phyloP scores from a whole-genome alignment of 768 basidiomycete species.

The Tylopilus sp. region DNA sequence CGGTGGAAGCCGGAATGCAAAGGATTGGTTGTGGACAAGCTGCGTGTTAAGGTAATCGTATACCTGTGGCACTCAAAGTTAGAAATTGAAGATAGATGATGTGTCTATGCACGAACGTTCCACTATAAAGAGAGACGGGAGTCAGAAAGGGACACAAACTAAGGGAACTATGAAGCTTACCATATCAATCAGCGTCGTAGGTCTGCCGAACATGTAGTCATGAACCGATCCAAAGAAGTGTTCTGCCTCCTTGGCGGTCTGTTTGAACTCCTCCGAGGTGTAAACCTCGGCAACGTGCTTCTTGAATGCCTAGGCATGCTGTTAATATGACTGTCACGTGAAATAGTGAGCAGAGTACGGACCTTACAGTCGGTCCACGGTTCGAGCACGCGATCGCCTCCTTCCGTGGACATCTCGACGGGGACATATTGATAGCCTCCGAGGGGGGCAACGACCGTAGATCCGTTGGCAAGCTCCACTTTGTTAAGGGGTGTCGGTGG shows the following conservation, averaged over 20 bases:
- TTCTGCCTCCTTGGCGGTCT: constrained; percentile 49
- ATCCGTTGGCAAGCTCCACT: constrained; percentile 75
- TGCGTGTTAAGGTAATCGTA: constrained; percentile 79
- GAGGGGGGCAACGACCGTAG: constrained; percentile 67
- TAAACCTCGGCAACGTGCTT: constrained; percentile 64
- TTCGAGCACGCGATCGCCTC: constrained; percentile 74
- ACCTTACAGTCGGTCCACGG: constrained; percentile 69
- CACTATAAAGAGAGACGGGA: constrained; percentile 44
- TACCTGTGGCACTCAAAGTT: constrained; percentile 40
- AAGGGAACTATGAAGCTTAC: constrained; percentile 38
- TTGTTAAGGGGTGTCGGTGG: constrained; percentile 69
- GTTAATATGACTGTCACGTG: constrained; percentile 34
- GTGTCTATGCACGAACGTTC: constrained; percentile 52
- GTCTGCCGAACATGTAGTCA: constrained; percentile 69
- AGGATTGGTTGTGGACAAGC: constrained; percentile 78
- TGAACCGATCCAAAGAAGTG: constrained; percentile 62
- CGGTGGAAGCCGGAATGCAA: constrained; percentile 71
- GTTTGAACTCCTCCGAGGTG: constrained; percentile 60
- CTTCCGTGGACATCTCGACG: constrained; percentile 47
- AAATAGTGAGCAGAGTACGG: constrained; percentile 27
- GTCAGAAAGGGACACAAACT: constrained; percentile 9
- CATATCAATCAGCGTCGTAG: constrained; percentile 58
- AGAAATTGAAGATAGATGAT: constrained; percentile 5
- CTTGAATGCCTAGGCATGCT: constrained; percentile 50
- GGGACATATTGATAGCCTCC: constrained; percentile 87